Percentiles rank a stretch among this genome's conserved stretches.
These are phyloP conservation scores for Dryadomyces quercivorus DNA, from an alignment of 2,329 filamentous ascomycete species.

Conservation along the genomic window DNA sequence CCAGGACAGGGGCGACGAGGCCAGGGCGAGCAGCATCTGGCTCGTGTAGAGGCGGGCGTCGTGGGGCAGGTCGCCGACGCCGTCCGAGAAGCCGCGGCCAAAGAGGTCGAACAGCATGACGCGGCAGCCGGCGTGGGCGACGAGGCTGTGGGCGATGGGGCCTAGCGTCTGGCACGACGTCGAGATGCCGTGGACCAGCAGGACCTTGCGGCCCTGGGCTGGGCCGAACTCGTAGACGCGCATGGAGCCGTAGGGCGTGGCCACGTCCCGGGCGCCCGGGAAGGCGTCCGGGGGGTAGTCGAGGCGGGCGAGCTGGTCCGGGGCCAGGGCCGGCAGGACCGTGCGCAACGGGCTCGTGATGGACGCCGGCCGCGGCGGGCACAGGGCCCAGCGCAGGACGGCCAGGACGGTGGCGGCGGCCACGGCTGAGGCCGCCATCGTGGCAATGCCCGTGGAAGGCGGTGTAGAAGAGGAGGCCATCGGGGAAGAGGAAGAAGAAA, in stretches of 20 bases:
- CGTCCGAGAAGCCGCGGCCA: constrained; percentile 54
- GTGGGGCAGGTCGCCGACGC: constrained; percentile 54
- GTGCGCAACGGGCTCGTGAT: constrained; percentile 15
- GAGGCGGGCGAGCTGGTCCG: constrained; percentile 15
- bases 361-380: constrained; percentile 12
- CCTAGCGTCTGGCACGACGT: constrained; percentile 66
- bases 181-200: constrained; percentile 74
- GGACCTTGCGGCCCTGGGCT: constrained; percentile 57
- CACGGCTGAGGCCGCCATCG: constrained; percentile 9
- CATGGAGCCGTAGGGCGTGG: constrained; percentile 62
- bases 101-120: constrained; percentile 74
- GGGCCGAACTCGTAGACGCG: constrained; percentile 78
- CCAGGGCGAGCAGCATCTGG: constrained; percentile 58
- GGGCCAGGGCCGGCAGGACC: constrained; percentile 13
- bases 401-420: constrained; percentile 12
- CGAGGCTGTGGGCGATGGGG: constrained; percentile 54
- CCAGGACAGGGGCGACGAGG: constrained; percentile 60
- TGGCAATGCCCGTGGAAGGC: background rate
- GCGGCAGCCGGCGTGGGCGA: constrained; percentile 51
- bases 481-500: background rate
- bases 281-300: constrained; percentile 56
- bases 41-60: constrained; percentile 61
- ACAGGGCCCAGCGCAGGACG: constrained; percentile 13
- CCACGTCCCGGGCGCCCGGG: constrained; percentile 61
- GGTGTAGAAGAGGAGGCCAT: background rate